A percentile compares a stretch with the other conserved stretches of the same genome.
Conservation (phyloP, 148 eudicot genomes). For the Beta vulgaris region DNA sequence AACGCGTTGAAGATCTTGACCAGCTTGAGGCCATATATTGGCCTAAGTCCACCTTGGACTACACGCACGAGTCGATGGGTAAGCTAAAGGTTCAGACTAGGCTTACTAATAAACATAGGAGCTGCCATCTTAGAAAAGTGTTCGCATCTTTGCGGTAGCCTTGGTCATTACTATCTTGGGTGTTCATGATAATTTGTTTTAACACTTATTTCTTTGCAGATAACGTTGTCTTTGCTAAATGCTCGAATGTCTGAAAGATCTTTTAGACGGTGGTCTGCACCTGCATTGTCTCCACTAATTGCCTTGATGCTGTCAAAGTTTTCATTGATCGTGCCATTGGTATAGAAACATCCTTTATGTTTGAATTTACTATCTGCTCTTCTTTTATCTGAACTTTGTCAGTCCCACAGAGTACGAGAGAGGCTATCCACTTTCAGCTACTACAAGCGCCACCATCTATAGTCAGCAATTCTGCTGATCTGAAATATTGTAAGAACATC, state of each 20-base stretch:
- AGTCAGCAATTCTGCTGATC: conserved; percentile 65
- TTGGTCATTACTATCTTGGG: background rate
- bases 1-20: too few species aligned
- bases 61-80: too few species aligned
- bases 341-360: conserved; percentile 32
- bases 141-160: background rate
- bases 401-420: conserved; percentile 56
- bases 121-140: too few species aligned
- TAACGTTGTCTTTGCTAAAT: conserved; percentile 69
- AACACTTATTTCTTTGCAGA: conserved; percentile 37
- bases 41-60: too few species aligned
- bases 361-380: conserved; percentile 4
- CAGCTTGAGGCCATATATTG: too few species aligned
- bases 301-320: conserved; percentile 81
- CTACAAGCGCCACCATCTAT: conserved; percentile 79
- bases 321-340: conserved; percentile 85
- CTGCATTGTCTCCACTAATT: conserved; percentile 53
- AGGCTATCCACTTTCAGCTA: conserved; percentile 83
- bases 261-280: conserved; percentile 63
- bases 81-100: too few species aligned
- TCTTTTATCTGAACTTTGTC: background rate
- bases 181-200: background rate
- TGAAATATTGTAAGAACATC: conserved; percentile 68
- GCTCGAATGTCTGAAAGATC: conserved; percentile 85
- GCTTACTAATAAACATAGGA: too few species aligned